These are phyloP conservation scores for Daphne laureola DNA, from an alignment of 441 rosid species.

Conservation along the genomic window DNA sequence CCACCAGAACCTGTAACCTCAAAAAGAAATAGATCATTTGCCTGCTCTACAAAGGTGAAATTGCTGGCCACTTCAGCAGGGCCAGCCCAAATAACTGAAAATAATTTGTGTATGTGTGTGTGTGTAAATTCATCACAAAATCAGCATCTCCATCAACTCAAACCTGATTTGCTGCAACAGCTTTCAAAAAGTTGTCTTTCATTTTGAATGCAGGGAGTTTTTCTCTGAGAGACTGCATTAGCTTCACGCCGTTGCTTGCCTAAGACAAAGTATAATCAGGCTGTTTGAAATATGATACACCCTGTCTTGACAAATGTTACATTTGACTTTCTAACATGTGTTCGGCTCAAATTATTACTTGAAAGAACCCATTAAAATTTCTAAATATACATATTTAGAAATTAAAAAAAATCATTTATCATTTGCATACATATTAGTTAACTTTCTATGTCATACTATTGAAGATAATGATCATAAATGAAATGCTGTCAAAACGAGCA, in stretches of 20 bases:
- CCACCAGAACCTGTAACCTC: constrained; percentile 61
- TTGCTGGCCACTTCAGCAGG: neutral
- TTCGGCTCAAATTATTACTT: too few species aligned
- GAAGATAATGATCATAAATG: too few species aligned
- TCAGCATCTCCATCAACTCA: neutral
- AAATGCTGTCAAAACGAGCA: too few species aligned
- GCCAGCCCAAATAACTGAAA: neutral
- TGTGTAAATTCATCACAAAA: too few species aligned
- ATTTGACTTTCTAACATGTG: too few species aligned
- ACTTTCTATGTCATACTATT: too few species aligned
- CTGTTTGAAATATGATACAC: neutral
- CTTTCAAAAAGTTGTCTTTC: constrained; percentile 63
- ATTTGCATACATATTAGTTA: too few species aligned
- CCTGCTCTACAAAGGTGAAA: too few species aligned
- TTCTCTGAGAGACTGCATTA: constrained; percentile 67
- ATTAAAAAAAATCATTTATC: too few species aligned
- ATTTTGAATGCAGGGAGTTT: constrained; percentile 83
- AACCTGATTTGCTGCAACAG: constrained; percentile 85
- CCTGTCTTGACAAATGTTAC: too few species aligned
- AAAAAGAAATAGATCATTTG: constrained; percentile 1
- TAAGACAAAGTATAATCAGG: constrained; percentile 22
- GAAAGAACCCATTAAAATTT: too few species aligned
- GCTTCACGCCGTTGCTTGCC: constrained; percentile 45
- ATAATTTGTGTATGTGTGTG: neutral
- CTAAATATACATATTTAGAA: too few species aligned